Conservation (phyloP, 2,329 filamentous ascomycete genomes). For the Colletotrichum orbiculare region DNA sequence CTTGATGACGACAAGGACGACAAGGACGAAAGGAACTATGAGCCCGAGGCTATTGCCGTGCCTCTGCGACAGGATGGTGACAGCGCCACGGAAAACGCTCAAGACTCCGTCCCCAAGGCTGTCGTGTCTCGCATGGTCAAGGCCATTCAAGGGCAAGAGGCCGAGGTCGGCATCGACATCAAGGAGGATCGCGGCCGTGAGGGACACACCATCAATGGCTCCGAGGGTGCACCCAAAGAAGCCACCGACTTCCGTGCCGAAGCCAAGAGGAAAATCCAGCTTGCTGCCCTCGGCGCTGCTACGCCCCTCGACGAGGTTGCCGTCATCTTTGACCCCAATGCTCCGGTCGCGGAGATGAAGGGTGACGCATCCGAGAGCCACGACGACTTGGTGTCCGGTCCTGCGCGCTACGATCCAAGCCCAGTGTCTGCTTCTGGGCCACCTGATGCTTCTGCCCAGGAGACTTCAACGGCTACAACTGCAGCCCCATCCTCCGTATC, state of each 20-base stretch:
- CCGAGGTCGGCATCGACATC: constrained; percentile 29
- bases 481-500: too few species aligned
- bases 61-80: background rate
- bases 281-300: constrained; percentile 21
- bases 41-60: background rate
- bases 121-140: constrained; percentile 8
- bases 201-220: constrained; percentile 13
- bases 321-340: constrained; percentile 18
- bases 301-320: constrained; percentile 33
- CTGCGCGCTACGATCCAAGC: constrained; percentile 16
- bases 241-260: constrained; percentile 26
- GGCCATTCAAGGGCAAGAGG: background rate
- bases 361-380: background rate
- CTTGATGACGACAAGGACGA: constrained; percentile 42
- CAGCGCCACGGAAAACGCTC: constrained; percentile 12
- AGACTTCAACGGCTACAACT: too few species aligned
- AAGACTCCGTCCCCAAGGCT: background rate
- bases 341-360: constrained; percentile 26
- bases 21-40: background rate
- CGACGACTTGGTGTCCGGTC: background rate
- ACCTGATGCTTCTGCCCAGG: too few species aligned
- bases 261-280: constrained; percentile 34
- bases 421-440: too few species aligned
- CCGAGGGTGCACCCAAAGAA: constrained; percentile 26
- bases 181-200: constrained; percentile 33